Base-by-base conservation (phyloP, 2,329 filamentous ascomycete species). In the Nemania bipapillata region DNA sequence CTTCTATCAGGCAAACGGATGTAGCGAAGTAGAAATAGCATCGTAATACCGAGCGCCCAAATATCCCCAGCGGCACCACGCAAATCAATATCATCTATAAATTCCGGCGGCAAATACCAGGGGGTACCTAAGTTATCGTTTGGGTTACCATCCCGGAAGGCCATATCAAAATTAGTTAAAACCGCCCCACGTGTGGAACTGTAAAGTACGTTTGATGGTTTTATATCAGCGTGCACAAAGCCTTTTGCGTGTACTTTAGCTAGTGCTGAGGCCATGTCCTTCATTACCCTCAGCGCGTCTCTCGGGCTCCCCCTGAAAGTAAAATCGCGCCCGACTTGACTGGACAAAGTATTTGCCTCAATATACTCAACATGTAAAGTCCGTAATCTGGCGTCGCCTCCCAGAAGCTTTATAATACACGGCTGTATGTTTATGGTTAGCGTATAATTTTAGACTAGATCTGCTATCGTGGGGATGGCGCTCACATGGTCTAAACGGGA, bases 121-220 rank as follows among this genome's bases (percentile, higher is more conserved):
- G 56, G 40, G 3, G 63, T 56, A n/a, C 63, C 56, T 37, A 26
- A 20, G 11, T 2, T 2, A 55, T 11, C 1, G 3, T 0, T 17
- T 1, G 37, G 26, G 1, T 55, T 5, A 0, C 40, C 37, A 26
- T 5, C 1, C 30, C 1, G 15, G 20, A 35, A 50, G 15, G 37
- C 49, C 7, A 56, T 4, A 8, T 50, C 57, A 32, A 66, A 61
- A 20, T 66, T 42, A 20, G 50, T 56, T 3, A 56, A 11, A 4
- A 56, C 57, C 0, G 63, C 63, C 1, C 63, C 56, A 12, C 57
- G n/a, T 0, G 17, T 4, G 1, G 9, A 17, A 2, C 42, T 66
- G 42, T 60, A 66, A 15, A 66, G 63, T n/a, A 66, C 30, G 26
- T 61, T 66, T 1, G 11, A 49, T 9, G 56, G 63, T 32, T 66